These are phyloP conservation scores for Flaveria sonorensis DNA, from an alignment of 129 eudicot genomes.

Conservation along the genomic window DNA sequence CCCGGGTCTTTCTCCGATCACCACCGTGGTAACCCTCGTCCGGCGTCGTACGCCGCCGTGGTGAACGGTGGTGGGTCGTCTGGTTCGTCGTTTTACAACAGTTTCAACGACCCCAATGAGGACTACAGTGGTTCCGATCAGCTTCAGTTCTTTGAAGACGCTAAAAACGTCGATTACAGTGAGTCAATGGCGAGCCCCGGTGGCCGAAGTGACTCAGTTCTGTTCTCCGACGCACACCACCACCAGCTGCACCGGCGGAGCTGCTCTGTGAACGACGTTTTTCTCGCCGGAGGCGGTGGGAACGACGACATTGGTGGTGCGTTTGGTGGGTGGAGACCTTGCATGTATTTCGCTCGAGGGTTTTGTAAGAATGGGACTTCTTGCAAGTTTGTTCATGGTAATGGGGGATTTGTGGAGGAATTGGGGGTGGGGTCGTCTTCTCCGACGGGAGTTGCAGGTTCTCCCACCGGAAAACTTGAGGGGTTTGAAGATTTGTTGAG, in stretches of 20 bases:
- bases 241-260: constrained; percentile 68
- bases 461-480: constrained; percentile 63
- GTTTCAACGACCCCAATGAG: constrained; percentile 31
- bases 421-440: constrained; percentile 28
- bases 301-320: constrained; percentile 34
- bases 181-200: constrained; percentile 64
- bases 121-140: constrained; percentile 21
- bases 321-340: constrained; percentile 78
- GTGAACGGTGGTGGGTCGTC: constrained; percentile 50
- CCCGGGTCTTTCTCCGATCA: constrained; percentile 33
- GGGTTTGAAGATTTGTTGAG: constrained; percentile 52
- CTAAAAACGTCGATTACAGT: constrained; percentile 31
- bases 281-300: constrained; percentile 32
- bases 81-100: constrained; percentile 36
- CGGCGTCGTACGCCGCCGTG: constrained; percentile 72
- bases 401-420: constrained; percentile 37
- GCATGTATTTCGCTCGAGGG: constrained; percentile 85
- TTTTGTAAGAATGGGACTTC: constrained; percentile 73
- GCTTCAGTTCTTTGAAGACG: constrained; percentile 40
- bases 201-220: constrained; percentile 60
- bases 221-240: constrained; percentile 42
- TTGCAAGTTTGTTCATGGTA: constrained; percentile 70
- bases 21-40: constrained; percentile 40
- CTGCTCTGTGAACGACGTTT: constrained; percentile 76
- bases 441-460: constrained; percentile 38